These are phyloP conservation scores for Ophiostoma ips DNA, from an alignment of 2,329 filamentous ascomycete species.

Conservation along the genomic window DNA sequence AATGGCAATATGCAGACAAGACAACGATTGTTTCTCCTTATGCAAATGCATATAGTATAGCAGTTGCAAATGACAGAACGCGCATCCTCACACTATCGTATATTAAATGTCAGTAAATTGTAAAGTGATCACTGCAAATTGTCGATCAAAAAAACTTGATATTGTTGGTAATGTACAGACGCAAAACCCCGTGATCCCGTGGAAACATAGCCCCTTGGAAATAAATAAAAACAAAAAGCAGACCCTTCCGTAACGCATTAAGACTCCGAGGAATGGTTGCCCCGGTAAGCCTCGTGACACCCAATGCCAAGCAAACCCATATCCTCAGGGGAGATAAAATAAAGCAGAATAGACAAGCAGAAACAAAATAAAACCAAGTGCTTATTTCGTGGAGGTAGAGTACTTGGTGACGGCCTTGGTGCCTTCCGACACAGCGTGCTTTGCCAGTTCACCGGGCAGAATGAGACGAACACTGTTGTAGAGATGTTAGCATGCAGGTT, in stretches of 20 bases:
- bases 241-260: slow-evolving; percentile 65
- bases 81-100: too few species aligned
- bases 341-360: slow-evolving; percentile 41
- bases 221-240: slow-evolving; percentile 35
- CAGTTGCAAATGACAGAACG: too few species aligned
- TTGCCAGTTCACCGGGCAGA: slow-evolving; percentile 94
- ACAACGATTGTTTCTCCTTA: too few species aligned
- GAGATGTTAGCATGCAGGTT: slow-evolving; percentile 23
- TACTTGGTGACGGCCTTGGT: slow-evolving; percentile 99
- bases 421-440: slow-evolving; percentile 98
- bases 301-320: slow-evolving; percentile 41
- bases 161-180: slow-evolving; percentile 60
- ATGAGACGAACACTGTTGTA: slow-evolving; percentile 73
- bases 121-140: too few species aligned
- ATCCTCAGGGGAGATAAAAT: slow-evolving; percentile 19
- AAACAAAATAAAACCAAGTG: slow-evolving; percentile 18
- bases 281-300: slow-evolving; percentile 43
- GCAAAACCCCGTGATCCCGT: slow-evolving; percentile 54
- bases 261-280: slow-evolving; percentile 36
- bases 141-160: not conserved
- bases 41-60: too few species aligned
- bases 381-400: slow-evolving; percentile 96
- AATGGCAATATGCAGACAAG: too few species aligned
- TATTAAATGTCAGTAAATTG: too few species aligned
- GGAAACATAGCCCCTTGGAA: slow-evolving; percentile 51